These are phyloP conservation scores for Capsicum rhomboideum DNA, from an alignment of 257 asterid genomes.

Conservation along the genomic window DNA sequence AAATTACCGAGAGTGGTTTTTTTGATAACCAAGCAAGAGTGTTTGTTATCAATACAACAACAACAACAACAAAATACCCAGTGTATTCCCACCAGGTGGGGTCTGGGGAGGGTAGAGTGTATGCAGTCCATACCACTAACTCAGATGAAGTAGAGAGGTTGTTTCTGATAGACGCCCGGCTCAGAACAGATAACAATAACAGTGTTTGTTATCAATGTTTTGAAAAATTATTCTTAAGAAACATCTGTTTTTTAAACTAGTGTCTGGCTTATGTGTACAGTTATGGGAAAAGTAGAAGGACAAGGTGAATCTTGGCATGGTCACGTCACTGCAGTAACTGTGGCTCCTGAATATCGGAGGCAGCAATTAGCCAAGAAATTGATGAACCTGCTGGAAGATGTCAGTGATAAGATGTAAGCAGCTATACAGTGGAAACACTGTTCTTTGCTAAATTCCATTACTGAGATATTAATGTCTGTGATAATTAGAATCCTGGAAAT, in stretches of 20 bases:
- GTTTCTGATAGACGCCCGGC: no score
- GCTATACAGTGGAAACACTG: not conserved
- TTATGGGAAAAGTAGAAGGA: conserved; percentile 98
- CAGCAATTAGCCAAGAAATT: conserved; percentile 93
- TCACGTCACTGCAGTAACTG: conserved; percentile 89
- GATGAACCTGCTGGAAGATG: conserved; percentile 83
- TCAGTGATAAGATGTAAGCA: conserved; percentile 79
- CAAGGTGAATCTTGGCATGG: conserved; percentile 99
- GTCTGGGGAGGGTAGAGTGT: no score
- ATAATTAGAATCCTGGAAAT: not conserved
- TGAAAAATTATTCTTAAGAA: not conserved
- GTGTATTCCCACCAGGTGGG: no score
- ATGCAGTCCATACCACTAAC: no score
- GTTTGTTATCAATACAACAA: no score
- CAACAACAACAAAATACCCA: no score
- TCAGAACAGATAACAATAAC: no score
- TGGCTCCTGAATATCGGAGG: conserved; percentile 87
- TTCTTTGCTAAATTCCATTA: not conserved
- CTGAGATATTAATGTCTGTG: not conserved
- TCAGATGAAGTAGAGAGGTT: no score
- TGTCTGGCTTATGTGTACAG: conserved; percentile 22
- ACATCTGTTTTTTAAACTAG: not conserved
- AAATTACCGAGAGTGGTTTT: not conserved
- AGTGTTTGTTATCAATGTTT: not conserved
- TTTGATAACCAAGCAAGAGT: not conserved